phyloP scores from a whole-genome alignment of 768 basidiomycete genomes.

The Suillus cothurnatus region DNA sequence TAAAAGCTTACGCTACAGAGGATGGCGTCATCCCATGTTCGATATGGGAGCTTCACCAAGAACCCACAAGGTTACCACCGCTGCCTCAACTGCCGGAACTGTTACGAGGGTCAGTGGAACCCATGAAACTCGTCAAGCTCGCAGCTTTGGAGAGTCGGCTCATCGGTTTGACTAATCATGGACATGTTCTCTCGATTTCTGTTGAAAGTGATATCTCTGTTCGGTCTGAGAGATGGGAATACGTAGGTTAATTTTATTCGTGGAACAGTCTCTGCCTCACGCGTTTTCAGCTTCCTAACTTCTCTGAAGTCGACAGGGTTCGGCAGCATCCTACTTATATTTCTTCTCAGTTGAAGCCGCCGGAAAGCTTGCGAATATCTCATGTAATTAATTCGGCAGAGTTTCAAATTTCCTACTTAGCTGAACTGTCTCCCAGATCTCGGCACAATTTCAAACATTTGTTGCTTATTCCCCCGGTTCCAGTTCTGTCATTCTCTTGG shows the following conservation, averaged over 20 bases:
- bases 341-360: conserved; percentile 38
- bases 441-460: conserved; percentile 83
- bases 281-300: conserved; percentile 62
- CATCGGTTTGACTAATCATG: conserved; percentile 78
- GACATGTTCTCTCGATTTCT: conserved; percentile 71
- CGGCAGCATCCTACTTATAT: conserved; percentile 47
- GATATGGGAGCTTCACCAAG: conserved; percentile 54
- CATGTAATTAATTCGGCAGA: conserved; percentile 56
- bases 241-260: conserved; percentile 49
- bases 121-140: conserved; percentile 69
- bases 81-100: conserved; percentile 64
- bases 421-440: conserved; percentile 53
- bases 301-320: conserved; percentile 63
- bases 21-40: conserved; percentile 58
- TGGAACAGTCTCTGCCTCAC: not conserved
- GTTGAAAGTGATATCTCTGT: conserved; percentile 44
- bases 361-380: conserved; percentile 62
- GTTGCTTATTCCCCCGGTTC: conserved; percentile 77
- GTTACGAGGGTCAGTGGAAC: conserved; percentile 25
- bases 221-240: conserved; percentile 60
- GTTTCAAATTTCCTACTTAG: not conserved
- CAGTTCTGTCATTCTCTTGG: conserved; percentile 75
- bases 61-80: conserved; percentile 60
- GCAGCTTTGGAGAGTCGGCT: conserved; percentile 75
- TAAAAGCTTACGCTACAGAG: conserved; percentile 34